Percentiles rank a stretch among this genome's conserved stretches.
Evolutionary conservation across 2,329 filamentous ascomycete genomes (phyloP).

Genomic region (Fusarium praegraminearum): DNA sequence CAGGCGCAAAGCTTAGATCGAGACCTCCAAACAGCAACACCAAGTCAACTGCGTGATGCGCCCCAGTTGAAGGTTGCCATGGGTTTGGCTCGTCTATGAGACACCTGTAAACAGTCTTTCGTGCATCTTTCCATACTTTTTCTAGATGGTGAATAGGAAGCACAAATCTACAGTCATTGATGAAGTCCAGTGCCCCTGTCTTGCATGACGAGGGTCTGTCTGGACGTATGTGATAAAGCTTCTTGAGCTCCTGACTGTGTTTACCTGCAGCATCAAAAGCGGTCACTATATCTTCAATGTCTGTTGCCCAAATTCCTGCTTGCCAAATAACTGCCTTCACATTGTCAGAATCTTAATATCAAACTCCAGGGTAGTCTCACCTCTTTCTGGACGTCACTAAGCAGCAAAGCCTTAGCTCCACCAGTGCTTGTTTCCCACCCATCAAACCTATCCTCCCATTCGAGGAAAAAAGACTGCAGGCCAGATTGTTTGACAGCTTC

Average conservation of each 20-base stretch:
- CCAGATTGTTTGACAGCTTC: constrained; percentile 7
- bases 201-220: constrained; percentile 56
- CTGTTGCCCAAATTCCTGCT: not conserved
- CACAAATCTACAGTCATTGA: constrained; percentile 51
- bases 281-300: fast-evolving
- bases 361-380: not conserved
- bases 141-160: constrained; percentile 37
- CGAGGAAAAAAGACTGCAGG: constrained; percentile 15
- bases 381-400: constrained; percentile 17
- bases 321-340: constrained; percentile 6
- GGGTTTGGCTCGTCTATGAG: constrained; percentile 60
- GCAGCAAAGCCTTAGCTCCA: not conserved
- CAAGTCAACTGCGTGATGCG: constrained; percentile 62
- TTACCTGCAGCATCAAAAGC: not conserved
- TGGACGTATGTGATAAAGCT: constrained; percentile 56
- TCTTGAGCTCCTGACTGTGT: constrained; percentile 52
- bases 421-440: constrained; percentile 10
- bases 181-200: constrained; percentile 55
- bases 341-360: not conserved
- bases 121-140: constrained; percentile 37
- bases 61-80: constrained; percentile 59
- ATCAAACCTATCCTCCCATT: constrained; percentile 8
- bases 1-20: constrained; percentile 52
- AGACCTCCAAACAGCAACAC: constrained; percentile 58
- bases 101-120: constrained; percentile 54